These are phyloP conservation scores for Nakazawaea wickerhamii DNA, from an alignment of 805 yeast species.

Conservation along the genomic window DNA sequence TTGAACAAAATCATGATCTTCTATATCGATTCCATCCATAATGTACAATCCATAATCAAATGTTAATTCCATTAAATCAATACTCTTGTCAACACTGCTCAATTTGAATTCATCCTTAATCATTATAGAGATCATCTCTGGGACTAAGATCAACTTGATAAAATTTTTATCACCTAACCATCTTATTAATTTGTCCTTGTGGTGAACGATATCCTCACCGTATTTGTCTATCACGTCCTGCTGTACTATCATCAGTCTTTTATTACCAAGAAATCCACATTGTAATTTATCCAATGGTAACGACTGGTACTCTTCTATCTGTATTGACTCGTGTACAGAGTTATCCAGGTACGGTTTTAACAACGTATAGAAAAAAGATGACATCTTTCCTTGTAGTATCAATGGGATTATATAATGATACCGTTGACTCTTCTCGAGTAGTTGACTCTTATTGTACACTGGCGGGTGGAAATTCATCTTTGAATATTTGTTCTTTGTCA, in stretches of 20 bases:
- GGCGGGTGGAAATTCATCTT: conserved; percentile 5
- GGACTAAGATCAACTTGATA: conserved; percentile 53
- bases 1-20: background rate
- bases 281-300: conserved; percentile 6
- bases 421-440: conserved; percentile 20
- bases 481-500: conserved; percentile 1
- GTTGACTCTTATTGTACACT: conserved; percentile 24
- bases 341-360: conserved; percentile 20
- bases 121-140: conserved; percentile 51
- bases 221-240: no score
- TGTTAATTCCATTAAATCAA: conserved; percentile 40
- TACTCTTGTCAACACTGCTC: conserved; percentile 36
- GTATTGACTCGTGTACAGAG: conserved; percentile 28
- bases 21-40: conserved; percentile 21
- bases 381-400: conserved; percentile 26
- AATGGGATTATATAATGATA: conserved; percentile 24
- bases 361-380: conserved; percentile 27
- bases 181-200: conserved; percentile 38
- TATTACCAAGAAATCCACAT: conserved; percentile 54
- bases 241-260: conserved; percentile 49
- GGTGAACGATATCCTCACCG: no score
- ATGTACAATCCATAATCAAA: conserved; percentile 30
- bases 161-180: conserved; percentile 62
- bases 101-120: conserved; percentile 40
- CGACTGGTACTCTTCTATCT: conserved; percentile 22